Percentiles rank a stretch among this genome's conserved stretches.
Conservation (phyloP, 805 yeast species). For the Saturnispora dispora region DNA sequence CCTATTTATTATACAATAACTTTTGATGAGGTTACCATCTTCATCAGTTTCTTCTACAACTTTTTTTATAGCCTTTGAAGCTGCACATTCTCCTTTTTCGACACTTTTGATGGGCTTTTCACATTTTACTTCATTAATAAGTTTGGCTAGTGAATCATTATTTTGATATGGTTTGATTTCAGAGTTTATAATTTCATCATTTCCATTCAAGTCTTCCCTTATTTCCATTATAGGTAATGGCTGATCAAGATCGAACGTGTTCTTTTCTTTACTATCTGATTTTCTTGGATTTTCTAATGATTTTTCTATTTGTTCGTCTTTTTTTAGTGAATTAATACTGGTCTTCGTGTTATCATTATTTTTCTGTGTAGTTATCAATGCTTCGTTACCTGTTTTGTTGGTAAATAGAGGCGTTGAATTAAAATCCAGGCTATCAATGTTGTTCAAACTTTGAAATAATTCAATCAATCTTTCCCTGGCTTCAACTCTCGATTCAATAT, state of each 20-base stretch:
- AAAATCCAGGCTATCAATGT: conserved; percentile 18
- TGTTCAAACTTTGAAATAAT: conserved; percentile 20
- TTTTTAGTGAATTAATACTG: background rate
- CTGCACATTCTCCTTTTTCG: no score
- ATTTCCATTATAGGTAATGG: conserved; percentile 72
- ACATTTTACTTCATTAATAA: background rate
- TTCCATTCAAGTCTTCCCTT: conserved; percentile 74
- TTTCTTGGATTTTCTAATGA: background rate
- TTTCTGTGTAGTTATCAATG: conserved; percentile 11
- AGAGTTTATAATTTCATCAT: conserved; percentile 56
- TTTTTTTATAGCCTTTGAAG: conserved; percentile 17
- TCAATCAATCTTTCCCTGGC: conserved; percentile 22
- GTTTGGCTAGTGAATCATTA: conserved; percentile 2
- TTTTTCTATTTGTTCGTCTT: background rate
- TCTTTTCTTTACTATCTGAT: background rate
- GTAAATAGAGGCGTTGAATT: conserved; percentile 18
- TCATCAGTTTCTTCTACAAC: conserved; percentile 31
- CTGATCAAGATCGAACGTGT: conserved; percentile 26
- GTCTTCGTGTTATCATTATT: background rate
- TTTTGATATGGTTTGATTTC: conserved; percentile 30
- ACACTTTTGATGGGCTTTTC: background rate
- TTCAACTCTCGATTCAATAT: conserved; percentile 29
- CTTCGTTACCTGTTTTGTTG: background rate
- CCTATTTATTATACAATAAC: conserved; percentile 4
- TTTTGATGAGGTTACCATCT: conserved; percentile 6